Percentiles rank a stretch among this genome's conserved stretches.
phyloP scores from a whole-genome alignment of 257 asterid genomes.

The Nicotiana undulata region DNA sequence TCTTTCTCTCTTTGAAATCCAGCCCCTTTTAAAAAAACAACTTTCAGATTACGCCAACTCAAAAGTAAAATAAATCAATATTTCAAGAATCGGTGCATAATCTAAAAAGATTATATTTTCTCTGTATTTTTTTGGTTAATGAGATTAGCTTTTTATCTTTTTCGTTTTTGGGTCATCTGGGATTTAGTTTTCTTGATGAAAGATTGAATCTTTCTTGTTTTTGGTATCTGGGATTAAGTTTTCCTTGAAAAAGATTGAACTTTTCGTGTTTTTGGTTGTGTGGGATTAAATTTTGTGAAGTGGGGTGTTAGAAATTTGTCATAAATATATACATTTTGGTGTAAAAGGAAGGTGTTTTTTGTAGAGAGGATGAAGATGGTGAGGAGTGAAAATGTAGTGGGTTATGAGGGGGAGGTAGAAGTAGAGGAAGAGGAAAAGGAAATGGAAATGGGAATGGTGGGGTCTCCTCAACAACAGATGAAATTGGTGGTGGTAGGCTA shows the following conservation, averaged over 20 bases:
- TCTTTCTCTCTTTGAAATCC: neutral
- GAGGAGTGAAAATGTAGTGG: neutral
- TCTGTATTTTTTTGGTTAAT: neutral
- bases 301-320: neutral
- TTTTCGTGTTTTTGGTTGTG: neutral
- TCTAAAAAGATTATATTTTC: neutral
- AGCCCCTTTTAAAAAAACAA: neutral
- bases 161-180: neutral
- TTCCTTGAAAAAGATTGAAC: neutral
- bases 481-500: slow-evolving; percentile 49
- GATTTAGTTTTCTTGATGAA: neutral
- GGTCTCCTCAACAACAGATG: slow-evolving; percentile 6
- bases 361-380: neutral
- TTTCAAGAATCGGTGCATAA: neutral
- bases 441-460: slow-evolving; percentile 29
- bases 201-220: neutral
- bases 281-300: neutral
- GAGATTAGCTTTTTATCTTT: neutral
- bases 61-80: neutral
- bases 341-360: neutral
- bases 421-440: slow-evolving; percentile 13
- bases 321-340: neutral
- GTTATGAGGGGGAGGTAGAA: slow-evolving; percentile 2
- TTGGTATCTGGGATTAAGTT: neutral
- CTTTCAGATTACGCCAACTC: neutral